Evolutionary conservation across 2,329 filamentous ascomycete genomes (phyloP).

Genomic region (Curvularia hawaiiensis): DNA sequence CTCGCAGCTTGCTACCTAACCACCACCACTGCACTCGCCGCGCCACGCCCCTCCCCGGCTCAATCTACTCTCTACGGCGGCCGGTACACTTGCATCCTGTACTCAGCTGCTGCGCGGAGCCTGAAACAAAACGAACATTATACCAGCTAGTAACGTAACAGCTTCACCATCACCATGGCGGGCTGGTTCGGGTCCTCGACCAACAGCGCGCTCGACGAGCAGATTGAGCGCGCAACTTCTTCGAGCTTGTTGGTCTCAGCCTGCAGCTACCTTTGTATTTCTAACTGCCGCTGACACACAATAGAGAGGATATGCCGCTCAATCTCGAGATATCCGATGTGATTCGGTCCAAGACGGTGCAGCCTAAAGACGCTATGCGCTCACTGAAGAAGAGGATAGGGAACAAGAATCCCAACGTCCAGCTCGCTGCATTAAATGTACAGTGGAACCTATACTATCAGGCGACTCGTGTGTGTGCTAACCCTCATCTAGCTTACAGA

Average conservation of each 20-base stretch:
- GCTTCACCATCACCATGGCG: constrained; percentile 66
- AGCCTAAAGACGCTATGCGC: constrained; percentile 97
- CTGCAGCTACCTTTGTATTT: neutral
- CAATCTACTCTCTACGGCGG: neutral
- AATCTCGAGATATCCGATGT: constrained; percentile 98
- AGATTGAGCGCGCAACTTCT: constrained; percentile 92
- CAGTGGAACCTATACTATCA: constrained; percentile 19
- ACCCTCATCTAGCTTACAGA: constrained; percentile 73
- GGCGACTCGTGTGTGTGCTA: constrained; percentile 10
- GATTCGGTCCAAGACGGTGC: constrained; percentile 95
- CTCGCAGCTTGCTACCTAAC: constrained; percentile 18
- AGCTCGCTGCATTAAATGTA: constrained; percentile 92
- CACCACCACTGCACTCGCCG: constrained; percentile 3
- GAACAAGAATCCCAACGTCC: constrained; percentile 97
- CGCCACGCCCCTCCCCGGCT: neutral
- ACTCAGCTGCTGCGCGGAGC: neutral
- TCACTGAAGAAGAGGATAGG: constrained; percentile 92
- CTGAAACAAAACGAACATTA: neutral
- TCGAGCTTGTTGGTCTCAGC: constrained; percentile 75
- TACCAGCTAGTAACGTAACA: neutral
- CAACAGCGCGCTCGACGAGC: constrained; percentile 91
- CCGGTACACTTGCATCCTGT: neutral
- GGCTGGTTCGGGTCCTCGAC: constrained; percentile 89
- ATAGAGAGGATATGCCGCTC: constrained; percentile 91
- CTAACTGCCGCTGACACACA: constrained; percentile 15